Evolutionary conservation across 1,139 yeast species (phyloP).

Genomic region (Debaryomycetaceae sp.): DNA sequence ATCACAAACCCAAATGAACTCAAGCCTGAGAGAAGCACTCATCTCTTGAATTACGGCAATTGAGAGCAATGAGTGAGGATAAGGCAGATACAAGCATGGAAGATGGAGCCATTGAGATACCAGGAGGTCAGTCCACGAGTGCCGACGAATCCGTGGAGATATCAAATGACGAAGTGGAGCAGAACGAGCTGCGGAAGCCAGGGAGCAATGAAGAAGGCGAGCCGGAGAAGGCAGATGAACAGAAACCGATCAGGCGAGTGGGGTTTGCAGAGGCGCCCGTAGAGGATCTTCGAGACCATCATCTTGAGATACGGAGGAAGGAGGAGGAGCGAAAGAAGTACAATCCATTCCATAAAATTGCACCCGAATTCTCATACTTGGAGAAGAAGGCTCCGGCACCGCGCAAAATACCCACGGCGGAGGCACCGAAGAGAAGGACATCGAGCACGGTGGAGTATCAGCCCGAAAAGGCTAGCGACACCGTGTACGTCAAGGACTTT

Average conservation of each 20-base stretch:
- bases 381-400: conserved; percentile 23
- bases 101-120: too few relatives aligned
- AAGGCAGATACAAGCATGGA: not conserved
- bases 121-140: too few relatives aligned
- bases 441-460: not conserved
- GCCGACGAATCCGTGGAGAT: too few relatives aligned
- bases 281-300: conserved; percentile 37
- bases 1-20: not conserved
- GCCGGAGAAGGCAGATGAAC: conserved; percentile 23
- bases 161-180: too few relatives aligned
- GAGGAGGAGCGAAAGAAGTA: conserved; percentile 24
- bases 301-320: conserved; percentile 20
- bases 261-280: conserved; percentile 43
- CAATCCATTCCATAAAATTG: conserved; percentile 41
- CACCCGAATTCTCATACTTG: conserved; percentile 42
- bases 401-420: conserved; percentile 15
- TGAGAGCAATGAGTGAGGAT: not conserved
- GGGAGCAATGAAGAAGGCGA: not conserved
- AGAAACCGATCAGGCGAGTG: not conserved
- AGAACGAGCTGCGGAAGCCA: not conserved
- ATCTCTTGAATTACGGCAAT: not conserved
- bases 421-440: conserved; percentile 2
- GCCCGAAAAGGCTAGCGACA: conserved; percentile 1
- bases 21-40: not conserved
- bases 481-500: conserved; percentile 36